phyloP scores from a whole-genome alignment of 106 monocot species.

The Narthecium ossifragum region DNA sequence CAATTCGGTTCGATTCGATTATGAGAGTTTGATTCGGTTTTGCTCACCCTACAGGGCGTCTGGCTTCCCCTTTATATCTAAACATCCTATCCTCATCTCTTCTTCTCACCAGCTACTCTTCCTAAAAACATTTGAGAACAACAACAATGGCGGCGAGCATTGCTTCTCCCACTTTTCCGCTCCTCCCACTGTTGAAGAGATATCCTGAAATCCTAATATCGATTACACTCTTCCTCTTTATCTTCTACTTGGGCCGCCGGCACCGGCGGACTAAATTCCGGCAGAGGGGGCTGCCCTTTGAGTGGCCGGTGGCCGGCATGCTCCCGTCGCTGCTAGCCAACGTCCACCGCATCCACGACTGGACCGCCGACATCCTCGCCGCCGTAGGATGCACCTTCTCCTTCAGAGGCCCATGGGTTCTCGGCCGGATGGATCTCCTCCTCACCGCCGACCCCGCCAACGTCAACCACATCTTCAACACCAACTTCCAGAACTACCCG shows the following conservation, averaged over 20 bases:
- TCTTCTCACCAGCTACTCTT: too few relatives aligned
- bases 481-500: constrained; percentile 38
- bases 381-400: background rate
- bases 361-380: background rate
- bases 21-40: too few relatives aligned
- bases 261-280: background rate
- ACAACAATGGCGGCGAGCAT: too few relatives aligned
- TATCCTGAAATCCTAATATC: constrained; percentile 4
- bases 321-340: background rate
- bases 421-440: constrained; percentile 1
- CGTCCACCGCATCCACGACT: constrained; percentile 5
- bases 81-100: too few relatives aligned
- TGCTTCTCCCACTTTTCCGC: too few relatives aligned
- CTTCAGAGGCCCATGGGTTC: constrained; percentile 2
- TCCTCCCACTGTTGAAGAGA: background rate
- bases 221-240: background rate
- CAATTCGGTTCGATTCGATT: too few relatives aligned
- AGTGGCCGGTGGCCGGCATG: constrained; percentile 11
- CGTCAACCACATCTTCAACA: constrained; percentile 40
- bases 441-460: constrained; percentile 34
- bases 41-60: too few relatives aligned
- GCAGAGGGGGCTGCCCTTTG: background rate
- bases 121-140: too few relatives aligned
- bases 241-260: background rate
- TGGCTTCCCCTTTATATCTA: too few relatives aligned